Evolutionary conservation across 345 rosid genomes (phyloP), one percentile per base, ranked within the genome.

Genomic region (Citrus mangshanensis): DNA sequence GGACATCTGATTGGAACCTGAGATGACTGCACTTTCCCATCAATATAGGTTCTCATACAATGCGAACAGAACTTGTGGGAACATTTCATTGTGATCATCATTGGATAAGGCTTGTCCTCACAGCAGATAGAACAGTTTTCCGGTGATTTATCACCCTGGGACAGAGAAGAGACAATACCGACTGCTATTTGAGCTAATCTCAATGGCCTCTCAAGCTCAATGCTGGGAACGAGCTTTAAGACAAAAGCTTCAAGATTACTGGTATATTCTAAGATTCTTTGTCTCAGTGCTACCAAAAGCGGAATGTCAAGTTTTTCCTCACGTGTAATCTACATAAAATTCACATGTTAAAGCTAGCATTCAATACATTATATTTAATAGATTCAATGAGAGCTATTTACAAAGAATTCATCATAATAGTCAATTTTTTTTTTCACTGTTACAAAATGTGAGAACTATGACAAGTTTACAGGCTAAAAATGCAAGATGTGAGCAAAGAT

Each of bases 1-100:
- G 97, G 99, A 88, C 99, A 94, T 81, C 90, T 88, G 78, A 94
- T 86, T 65, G 98, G 98, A 62, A 94, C 93, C 86, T 91, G 92
- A 77, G 92, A 89, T 12, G 91, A 84, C 82, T 89, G 85, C 68
- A 96, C 82, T 88, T 94, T 94, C 77, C 91, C 95, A 78, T 96
- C 98, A 4, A 87, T 91, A 75, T 90, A 93, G 35, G 93, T 93
- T 87, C 84, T 91, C 99, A 96, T 89, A 81, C 99, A 96, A 73
- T 89, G 97, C 24, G 99, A 94, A 79, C 99, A 96, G 88, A 94
- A 96, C 75, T 87, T 91, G 89, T 96, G 97, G 65, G 89, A 89
- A 81, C 99, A 96, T 81, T 93, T 91, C 91, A 96, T 63, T 25
- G 85, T 82, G 21, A 93, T 77, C 93, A 91, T 94, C 99, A 96